Conservation (phyloP, 495 filamentous ascomycete genomes). For the Neurospora sp. region DNA sequence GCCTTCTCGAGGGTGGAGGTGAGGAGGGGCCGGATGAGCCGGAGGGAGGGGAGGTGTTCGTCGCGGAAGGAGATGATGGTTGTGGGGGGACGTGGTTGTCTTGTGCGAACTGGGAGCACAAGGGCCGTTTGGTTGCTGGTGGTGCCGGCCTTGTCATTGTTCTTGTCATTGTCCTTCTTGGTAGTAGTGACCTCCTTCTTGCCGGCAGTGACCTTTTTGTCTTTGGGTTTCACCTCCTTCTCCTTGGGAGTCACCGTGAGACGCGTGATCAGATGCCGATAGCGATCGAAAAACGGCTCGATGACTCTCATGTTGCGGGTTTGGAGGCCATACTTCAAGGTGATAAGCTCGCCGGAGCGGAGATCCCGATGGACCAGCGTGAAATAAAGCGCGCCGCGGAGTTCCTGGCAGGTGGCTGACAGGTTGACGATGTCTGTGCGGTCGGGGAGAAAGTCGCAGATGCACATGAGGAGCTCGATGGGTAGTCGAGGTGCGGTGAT, state of each 20-base stretch:
- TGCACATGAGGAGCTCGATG: not conserved
- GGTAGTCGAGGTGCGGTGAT: not conserved
- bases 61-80: not conserved
- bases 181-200: not conserved
- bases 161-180: not conserved
- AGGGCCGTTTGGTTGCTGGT: not conserved
- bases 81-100: not conserved
- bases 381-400: not conserved
- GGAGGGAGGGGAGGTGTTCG: not conserved
- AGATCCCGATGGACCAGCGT: not conserved
- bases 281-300: not conserved
- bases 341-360: not conserved
- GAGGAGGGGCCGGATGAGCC: not conserved
- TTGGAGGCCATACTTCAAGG: not conserved
- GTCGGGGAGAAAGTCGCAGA: not conserved
- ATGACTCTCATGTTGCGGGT: not conserved
- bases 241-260: not conserved
- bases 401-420: not conserved
- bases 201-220: not conserved
- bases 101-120: not conserved
- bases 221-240: not conserved
- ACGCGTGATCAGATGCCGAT: not conserved
- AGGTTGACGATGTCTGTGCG: not conserved
- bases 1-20: not conserved
- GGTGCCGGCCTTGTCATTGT: not conserved